Percentiles rank a stretch among this genome's conserved stretches.
These are phyloP conservation scores for Coemansia sp. DNA, from an alignment of 192 early-diverging fungal species.

Conservation along the genomic window DNA sequence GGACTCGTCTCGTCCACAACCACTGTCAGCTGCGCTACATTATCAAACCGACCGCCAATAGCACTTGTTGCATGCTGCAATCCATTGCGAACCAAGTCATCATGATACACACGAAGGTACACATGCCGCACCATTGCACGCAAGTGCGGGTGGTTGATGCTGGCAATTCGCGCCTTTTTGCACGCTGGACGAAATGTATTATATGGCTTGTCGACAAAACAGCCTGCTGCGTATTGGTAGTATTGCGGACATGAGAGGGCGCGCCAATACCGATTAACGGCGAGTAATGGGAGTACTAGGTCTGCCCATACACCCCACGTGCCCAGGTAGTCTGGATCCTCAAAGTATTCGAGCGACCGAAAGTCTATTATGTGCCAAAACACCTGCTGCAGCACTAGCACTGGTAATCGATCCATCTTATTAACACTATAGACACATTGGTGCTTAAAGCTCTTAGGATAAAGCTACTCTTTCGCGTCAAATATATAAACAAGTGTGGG, in stretches of 20 bases:
- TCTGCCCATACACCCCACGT: not conserved
- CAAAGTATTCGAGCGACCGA: not conserved
- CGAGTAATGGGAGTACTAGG: not conserved
- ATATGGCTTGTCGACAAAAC: not conserved
- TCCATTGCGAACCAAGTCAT: not conserved
- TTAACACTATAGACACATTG: not conserved
- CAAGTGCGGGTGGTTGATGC: not conserved
- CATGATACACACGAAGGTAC: not conserved
- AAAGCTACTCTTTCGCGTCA: no score
- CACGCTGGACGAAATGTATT: not conserved
- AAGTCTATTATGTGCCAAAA: conserved; percentile 1
- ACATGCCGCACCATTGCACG: not conserved
- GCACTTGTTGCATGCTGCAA: no score
- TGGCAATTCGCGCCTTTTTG: not conserved
- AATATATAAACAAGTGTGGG: no score
- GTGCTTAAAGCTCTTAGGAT: no score
- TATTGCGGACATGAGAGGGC: not conserved
- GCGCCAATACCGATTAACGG: not conserved
- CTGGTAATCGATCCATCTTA: not conserved
- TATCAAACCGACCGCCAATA: not conserved
- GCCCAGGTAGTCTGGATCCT: conserved; percentile 1
- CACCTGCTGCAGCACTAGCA: not conserved
- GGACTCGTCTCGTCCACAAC: not conserved
- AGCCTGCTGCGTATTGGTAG: conserved; percentile 6
- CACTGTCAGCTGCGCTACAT: not conserved